These are phyloP conservation scores for Citrullus amarus DNA, from an alignment of 306 rosid species.

Conservation along the genomic window DNA sequence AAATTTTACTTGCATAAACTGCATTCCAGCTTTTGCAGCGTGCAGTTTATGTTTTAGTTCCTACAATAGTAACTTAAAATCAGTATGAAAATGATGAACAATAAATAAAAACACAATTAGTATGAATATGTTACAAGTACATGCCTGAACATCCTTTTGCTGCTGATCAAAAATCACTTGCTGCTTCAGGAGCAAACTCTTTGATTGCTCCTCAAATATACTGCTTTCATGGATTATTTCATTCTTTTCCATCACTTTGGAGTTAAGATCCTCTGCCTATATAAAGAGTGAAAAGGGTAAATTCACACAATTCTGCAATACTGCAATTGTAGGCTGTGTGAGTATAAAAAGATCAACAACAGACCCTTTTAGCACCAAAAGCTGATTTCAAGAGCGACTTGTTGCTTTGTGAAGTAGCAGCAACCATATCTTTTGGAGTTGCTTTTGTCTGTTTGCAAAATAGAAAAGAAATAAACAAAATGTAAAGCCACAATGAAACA, in stretches of 20 bases:
- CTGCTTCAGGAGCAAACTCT: constrained; percentile 39
- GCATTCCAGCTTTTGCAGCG: constrained; percentile 68
- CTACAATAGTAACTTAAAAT: constrained; percentile 23
- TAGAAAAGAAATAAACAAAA: neutral
- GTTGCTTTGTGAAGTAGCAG: constrained; percentile 28
- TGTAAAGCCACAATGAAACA: neutral
- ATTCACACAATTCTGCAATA: neutral
- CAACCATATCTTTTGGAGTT: constrained; percentile 17
- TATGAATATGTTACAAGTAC: constrained; percentile 12
- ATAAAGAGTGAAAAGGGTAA: constrained; percentile 14
- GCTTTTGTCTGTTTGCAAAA: constrained; percentile 31
- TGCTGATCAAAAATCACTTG: constrained; percentile 63
- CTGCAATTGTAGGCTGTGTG: neutral
- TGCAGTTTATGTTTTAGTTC: constrained; percentile 63
- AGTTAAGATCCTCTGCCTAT: constrained; percentile 24
- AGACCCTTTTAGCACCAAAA: constrained; percentile 45
- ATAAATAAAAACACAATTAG: neutral
- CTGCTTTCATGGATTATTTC: constrained; percentile 19
- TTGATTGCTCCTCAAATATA: constrained; percentile 42
- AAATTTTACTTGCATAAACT: constrained; percentile 76
- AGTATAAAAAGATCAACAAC: constrained; percentile 1
- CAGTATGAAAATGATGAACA: constrained; percentile 6
- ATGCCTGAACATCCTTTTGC: constrained; percentile 60
- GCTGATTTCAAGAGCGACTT: constrained; percentile 30
- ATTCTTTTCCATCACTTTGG: constrained; percentile 30